Conservation (phyloP, 2,329 filamentous ascomycete genomes). For the Sclerotinia spermophila region DNA sequence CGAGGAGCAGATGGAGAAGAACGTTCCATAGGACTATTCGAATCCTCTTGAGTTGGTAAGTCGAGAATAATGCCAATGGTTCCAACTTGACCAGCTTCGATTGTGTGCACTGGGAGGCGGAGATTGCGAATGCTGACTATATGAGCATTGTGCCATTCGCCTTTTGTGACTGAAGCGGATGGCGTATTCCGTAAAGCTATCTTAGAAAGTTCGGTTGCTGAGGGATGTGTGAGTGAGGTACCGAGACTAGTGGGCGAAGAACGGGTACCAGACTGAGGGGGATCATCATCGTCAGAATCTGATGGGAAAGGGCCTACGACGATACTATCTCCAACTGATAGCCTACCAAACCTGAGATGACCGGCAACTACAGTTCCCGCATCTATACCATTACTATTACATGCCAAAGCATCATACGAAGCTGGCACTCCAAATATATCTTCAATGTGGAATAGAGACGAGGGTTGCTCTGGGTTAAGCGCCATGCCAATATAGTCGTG, state of each 20-base stretch:
- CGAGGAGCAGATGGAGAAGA: slow-evolving; percentile 40
- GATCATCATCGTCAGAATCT: slow-evolving; percentile 45
- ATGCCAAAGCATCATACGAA: slow-evolving; percentile 50
- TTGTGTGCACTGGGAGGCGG: slow-evolving; percentile 71
- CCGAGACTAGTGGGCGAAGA: slow-evolving; percentile 41
- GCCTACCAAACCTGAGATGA: slow-evolving; percentile 71
- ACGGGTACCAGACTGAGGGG: slow-evolving; percentile 44
- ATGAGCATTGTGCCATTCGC: slow-evolving; percentile 75
- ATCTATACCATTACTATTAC: slow-evolving; percentile 43
- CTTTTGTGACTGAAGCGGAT: slow-evolving; percentile 50
- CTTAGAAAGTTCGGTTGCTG: slow-evolving; percentile 50
- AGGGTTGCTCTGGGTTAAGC: slow-evolving; percentile 57
- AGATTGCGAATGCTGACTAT: slow-evolving; percentile 87
- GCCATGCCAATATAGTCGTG: slow-evolving; percentile 51
- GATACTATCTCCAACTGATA: slow-evolving; percentile 75
- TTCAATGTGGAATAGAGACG: slow-evolving; percentile 80
- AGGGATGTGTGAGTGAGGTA: slow-evolving; percentile 51
- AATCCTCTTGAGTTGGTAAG: slow-evolving; percentile 35
- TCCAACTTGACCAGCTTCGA: slow-evolving; percentile 80
- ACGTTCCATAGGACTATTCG: slow-evolving; percentile 36
- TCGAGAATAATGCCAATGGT: slow-evolving; percentile 77
- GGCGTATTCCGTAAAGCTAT: slow-evolving; percentile 52
- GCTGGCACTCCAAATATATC: slow-evolving; percentile 77
- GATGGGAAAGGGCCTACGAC: slow-evolving; percentile 73
- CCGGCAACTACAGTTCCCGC: slow-evolving; percentile 77